Conservation (phyloP, 129 eudicot species). For the Rutidosis leptorrhynchoides region DNA sequence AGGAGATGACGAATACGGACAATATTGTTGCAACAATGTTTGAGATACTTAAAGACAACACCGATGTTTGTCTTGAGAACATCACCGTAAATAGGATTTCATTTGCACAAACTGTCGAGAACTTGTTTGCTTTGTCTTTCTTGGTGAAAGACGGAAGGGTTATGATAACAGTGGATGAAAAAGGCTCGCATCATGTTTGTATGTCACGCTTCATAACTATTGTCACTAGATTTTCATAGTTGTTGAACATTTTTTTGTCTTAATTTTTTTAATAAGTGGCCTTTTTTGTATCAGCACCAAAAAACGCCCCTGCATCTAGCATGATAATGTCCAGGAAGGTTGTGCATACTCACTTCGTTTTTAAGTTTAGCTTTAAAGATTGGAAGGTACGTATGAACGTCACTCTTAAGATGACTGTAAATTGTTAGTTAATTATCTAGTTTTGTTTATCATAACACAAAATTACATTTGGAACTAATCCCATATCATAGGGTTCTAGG, state of each 20-base stretch:
- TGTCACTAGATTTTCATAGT: neutral
- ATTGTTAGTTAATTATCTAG: constrained; percentile 6
- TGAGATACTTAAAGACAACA: constrained; percentile 37
- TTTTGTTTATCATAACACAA: neutral
- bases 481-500: neutral
- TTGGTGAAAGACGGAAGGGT: constrained; percentile 64
- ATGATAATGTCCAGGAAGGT: constrained; percentile 39
- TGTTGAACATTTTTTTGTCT: neutral
- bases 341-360: constrained; percentile 47
- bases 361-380: constrained; percentile 55
- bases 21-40: constrained; percentile 44
- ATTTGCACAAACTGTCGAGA: constrained; percentile 64
- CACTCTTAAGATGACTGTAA: neutral
- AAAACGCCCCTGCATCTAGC: constrained; percentile 47
- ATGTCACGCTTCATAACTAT: constrained; percentile 25
- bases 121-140: constrained; percentile 61
- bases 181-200: constrained; percentile 50
- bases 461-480: neutral
- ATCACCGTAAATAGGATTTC: constrained; percentile 47
- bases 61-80: constrained; percentile 38
- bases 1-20: constrained; percentile 38
- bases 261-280: neutral
- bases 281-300: constrained; percentile 48
- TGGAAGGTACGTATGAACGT: constrained; percentile 61
- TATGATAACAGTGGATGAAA: constrained; percentile 38